Evolutionary conservation across 2,329 filamentous ascomycete genomes (phyloP).

Genomic region (Alternaria solani): DNA sequence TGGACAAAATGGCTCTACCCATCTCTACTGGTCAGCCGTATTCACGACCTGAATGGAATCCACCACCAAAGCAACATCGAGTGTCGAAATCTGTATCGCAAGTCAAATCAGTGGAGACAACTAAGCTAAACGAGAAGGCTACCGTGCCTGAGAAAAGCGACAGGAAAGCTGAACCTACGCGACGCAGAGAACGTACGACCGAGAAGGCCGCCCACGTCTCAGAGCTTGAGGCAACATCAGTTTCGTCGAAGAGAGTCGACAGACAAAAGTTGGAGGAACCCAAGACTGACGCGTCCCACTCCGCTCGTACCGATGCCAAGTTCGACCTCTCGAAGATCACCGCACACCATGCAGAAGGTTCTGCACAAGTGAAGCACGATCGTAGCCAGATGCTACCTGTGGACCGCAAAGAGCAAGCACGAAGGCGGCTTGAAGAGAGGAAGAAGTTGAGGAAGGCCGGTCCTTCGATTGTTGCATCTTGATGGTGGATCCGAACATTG

Average conservation of each 20-base stretch:
- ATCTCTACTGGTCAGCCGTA: slow-evolving; percentile 39
- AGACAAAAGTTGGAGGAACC: not conserved
- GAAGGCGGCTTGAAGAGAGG: slow-evolving; percentile 34
- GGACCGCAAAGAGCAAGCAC: slow-evolving; percentile 41
- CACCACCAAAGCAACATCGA: slow-evolving; percentile 29
- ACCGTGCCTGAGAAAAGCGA: slow-evolving; percentile 5
- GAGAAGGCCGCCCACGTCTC: slow-evolving; percentile 9
- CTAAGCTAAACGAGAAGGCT: slow-evolving; percentile 13
- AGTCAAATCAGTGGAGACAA: slow-evolving; percentile 10
- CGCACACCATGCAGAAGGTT: slow-evolving; percentile 35
- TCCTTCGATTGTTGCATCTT: slow-evolving; percentile 6
- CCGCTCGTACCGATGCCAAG: slow-evolving; percentile 24
- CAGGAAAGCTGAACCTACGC: slow-evolving; percentile 6
- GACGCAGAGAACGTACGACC: not conserved
- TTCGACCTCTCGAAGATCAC: slow-evolving; percentile 35
- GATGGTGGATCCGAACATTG: not conserved
- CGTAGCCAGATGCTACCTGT: slow-evolving; percentile 26
- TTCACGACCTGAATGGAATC: slow-evolving; percentile 34
- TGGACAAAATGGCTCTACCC: slow-evolving; percentile 47
- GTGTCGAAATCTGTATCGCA: slow-evolving; percentile 27
- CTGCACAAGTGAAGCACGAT: slow-evolving; percentile 30
- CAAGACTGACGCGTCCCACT: not conserved
- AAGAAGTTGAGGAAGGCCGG: slow-evolving; percentile 37
- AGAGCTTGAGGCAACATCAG: slow-evolving; percentile 13
- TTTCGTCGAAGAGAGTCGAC: slow-evolving; percentile 1